Evolutionary conservation across 2,329 filamentous ascomycete species (phyloP), one percentile per base, ranked within the genome.

Genomic region (Penicillium capsulatum): DNA sequence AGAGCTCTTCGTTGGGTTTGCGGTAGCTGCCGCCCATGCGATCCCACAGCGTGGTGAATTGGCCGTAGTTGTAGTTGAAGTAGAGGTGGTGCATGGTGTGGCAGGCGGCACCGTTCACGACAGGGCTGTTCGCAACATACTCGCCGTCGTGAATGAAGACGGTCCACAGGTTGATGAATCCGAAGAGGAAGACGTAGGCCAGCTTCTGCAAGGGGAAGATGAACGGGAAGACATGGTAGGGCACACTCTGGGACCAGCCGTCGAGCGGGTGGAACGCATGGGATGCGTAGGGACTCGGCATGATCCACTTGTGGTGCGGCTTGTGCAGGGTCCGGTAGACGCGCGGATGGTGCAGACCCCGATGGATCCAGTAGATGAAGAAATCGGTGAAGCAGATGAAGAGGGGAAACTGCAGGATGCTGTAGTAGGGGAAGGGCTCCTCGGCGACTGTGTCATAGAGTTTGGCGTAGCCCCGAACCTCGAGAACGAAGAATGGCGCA

Each of bases 271-370:
- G 89, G 77, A 97, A 97, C 42, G 91, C 91, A 61, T 95, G 86
- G 54, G 84, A 89, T 29, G 91, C 90, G 64, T 80, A 96, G 0
- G 91, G 91, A 3, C 88, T 94, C 3, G 91, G 91, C 87, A 96
- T 94, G 69, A 97, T 96, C 91, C 91, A 97, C 74, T 95, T 96
- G 81, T 97, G 91, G 70, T 97, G 91, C 51, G 89, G 84, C 79
- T 97, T 97, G 79, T 97, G 91, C 34, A 96, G 76, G 52, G 74
- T 74, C 73, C 90, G 94, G 79, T 97, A 97, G 54, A 92, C 63
- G 32, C 68, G 60, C 11, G 86, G 86, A 67, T 89, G 83, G 69
- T 95, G 89, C 46, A 94, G 76, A 41, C 79, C 84, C 41, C 89
- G 84, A 72, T 94, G 89, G 58, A 94, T 91, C 77, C 84, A 87